Evolutionary conservation across 2,329 filamentous ascomycete species (phyloP).

Genomic region (Fusarium austroafricanum): DNA sequence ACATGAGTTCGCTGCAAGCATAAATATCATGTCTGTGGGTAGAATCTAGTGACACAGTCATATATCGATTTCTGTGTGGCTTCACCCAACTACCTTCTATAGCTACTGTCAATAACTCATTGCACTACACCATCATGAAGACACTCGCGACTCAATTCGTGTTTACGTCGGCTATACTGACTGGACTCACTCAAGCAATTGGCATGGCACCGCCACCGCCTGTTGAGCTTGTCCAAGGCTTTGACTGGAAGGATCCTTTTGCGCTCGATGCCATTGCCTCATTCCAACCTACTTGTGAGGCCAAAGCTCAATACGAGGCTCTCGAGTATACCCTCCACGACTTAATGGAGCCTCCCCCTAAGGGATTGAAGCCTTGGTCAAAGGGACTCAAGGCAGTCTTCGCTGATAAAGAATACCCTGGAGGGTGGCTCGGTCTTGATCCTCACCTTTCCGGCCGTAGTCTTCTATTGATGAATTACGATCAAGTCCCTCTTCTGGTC

Average conservation of each 20-base stretch:
- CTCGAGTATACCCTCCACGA: constrained; percentile 59
- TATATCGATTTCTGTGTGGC: not conserved
- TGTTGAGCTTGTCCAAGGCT: constrained; percentile 53
- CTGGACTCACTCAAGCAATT: constrained; percentile 45
- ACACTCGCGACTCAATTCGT: constrained; percentile 6
- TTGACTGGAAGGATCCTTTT: constrained; percentile 58
- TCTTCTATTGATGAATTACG: constrained; percentile 60
- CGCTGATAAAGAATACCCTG: constrained; percentile 58
- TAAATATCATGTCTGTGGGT: constrained; percentile 22
- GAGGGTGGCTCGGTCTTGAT: constrained; percentile 64
- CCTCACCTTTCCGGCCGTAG: constrained; percentile 62
- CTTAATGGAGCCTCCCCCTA: constrained; percentile 52
- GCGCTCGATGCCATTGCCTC: constrained; percentile 39
- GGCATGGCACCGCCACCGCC: constrained; percentile 45
- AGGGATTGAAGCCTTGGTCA: constrained; percentile 55
- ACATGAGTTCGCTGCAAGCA: constrained; percentile 7
- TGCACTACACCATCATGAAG: constrained; percentile 41
- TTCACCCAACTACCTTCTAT: not conserved
- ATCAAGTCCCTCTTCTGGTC: constrained; percentile 56
- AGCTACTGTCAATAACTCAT: not conserved
- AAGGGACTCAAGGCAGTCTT: constrained; percentile 57
- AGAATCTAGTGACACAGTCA: no score
- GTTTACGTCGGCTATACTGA: constrained; percentile 13
- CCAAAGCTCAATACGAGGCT: constrained; percentile 52
- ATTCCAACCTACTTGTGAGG: constrained; percentile 53